Evolutionary conservation across 805 yeast genomes (phyloP).

Genomic region (Kodamaea restingae): DNA sequence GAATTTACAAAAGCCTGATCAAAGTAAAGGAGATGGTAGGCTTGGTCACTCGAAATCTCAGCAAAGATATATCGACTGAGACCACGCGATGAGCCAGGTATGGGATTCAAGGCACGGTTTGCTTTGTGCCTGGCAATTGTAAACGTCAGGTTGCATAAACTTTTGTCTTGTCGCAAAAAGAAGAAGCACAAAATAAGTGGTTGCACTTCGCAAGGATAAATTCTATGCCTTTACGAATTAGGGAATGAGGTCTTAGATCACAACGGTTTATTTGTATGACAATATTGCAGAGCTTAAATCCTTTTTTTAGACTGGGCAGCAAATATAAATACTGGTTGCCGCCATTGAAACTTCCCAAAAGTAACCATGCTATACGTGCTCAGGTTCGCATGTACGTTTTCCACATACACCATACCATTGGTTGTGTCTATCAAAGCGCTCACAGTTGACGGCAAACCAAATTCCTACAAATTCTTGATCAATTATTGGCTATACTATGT

Average conservation of each 20-base stretch:
- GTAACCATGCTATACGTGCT: constrained; percentile 1
- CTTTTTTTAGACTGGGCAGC: neutral
- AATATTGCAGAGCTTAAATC: neutral
- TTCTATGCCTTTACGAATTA: neutral
- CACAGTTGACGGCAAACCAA: constrained; percentile 5
- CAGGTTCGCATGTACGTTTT: neutral
- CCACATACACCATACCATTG: constrained; percentile 12
- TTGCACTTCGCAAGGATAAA: neutral
- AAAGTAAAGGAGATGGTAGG: neutral
- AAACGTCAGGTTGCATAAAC: neutral
- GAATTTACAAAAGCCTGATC: neutral
- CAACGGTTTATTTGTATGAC: neutral
- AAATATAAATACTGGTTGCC: neutral
- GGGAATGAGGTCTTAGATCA: neutral
- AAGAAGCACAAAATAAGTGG: neutral
- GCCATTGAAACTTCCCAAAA: neutral
- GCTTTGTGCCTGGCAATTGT: too few relatives aligned
- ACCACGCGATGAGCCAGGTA: too few relatives aligned
- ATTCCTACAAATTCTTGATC: constrained; percentile 11
- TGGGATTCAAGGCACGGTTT: too few relatives aligned
- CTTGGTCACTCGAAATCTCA: neutral
- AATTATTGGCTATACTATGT: constrained; percentile 16
- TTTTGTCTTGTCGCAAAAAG: neutral
- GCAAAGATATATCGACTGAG: too few relatives aligned
- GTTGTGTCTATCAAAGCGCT: constrained; percentile 12